phyloP scores from a whole-genome alignment of 176 grass and related monocot genomes.

The Oryza coarctata region DNA sequence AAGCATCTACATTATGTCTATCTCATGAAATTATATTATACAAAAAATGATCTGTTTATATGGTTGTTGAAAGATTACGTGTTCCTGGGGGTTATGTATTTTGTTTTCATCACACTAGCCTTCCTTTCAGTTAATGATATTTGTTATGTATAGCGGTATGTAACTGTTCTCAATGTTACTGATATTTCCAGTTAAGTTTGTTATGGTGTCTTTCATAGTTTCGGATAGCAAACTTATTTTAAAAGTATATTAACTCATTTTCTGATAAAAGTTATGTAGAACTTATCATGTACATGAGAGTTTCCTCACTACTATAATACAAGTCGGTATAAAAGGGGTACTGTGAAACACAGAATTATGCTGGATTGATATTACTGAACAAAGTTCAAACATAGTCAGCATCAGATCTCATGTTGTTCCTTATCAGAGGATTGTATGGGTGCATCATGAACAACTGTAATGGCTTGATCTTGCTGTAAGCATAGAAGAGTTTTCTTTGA shows the following conservation, averaged over 20 bases:
- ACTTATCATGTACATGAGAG: not conserved
- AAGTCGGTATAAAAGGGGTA: not conserved
- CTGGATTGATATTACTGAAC: not conserved
- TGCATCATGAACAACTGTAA: not conserved
- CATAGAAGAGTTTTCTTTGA: not conserved
- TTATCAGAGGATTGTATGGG: not conserved
- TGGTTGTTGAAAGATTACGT: not conserved
- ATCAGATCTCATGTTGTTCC: not conserved
- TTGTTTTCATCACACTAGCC: not conserved
- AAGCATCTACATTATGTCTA: not conserved
- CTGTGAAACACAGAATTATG: not conserved
- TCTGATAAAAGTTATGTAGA: not conserved
- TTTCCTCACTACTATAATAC: not conserved
- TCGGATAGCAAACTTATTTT: not conserved
- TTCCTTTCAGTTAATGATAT: not conserved
- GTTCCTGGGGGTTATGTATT: not conserved
- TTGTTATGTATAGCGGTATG: not conserved
- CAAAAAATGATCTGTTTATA: not conserved
- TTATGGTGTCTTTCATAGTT: not conserved
- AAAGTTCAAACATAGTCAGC: not conserved
- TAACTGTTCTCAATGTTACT: not conserved
- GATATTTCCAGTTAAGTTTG: not conserved
- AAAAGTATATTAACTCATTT: not conserved
- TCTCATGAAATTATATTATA: not conserved
- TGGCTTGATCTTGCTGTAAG: not conserved